These are phyloP conservation scores for Tuber indicum DNA, from an alignment of 495 filamentous ascomycete species.

Conservation along the genomic window DNA sequence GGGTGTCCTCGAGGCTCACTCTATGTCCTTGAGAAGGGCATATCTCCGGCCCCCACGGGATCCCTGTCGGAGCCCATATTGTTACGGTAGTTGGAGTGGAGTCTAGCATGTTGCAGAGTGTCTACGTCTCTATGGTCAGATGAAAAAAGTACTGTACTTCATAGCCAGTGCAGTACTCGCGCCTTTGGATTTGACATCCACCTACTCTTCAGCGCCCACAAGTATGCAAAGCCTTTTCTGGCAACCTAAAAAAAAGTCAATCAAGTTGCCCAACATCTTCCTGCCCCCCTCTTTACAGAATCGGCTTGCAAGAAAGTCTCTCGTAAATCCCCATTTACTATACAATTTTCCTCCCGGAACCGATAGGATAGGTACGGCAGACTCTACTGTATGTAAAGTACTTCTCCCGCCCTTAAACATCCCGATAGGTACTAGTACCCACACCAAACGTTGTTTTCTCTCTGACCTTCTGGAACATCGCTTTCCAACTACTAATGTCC, in stretches of 20 bases:
- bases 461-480: background rate
- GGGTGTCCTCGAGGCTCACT: background rate
- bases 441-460: background rate
- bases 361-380: background rate
- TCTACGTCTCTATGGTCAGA: background rate
- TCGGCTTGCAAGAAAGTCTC: background rate
- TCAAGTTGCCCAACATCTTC: background rate
- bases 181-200: background rate
- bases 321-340: background rate
- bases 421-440: background rate
- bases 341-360: background rate
- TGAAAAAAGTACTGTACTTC: background rate
- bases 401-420: background rate
- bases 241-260: background rate
- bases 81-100: background rate
- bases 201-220: background rate
- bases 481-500: background rate
- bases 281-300: background rate
- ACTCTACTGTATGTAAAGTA: background rate
- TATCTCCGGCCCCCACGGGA: background rate
- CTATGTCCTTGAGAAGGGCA: background rate
- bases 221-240: background rate
- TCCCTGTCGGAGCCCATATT: background rate
- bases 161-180: background rate
- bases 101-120: background rate